phyloP scores from a whole-genome alignment of 352 stramenopile genomes.

The Ochromonadaceae sp. region DNA sequence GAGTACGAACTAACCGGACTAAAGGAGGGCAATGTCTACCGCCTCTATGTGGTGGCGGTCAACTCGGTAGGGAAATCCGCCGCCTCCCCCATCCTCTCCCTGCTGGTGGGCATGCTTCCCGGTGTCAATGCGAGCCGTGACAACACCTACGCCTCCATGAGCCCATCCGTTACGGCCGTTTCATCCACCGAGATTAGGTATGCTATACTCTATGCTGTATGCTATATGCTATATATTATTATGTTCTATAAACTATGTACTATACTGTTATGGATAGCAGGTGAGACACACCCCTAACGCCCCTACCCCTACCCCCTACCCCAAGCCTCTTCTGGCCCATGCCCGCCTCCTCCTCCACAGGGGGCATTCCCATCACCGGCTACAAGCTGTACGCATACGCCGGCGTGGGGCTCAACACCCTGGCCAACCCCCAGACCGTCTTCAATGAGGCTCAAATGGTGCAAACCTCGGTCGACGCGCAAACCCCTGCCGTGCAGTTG shows the following conservation, averaged over 20 bases:
- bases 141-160: constrained; percentile 23
- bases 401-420: constrained; percentile 32
- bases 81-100: constrained; percentile 58
- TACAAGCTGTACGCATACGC: constrained; percentile 84
- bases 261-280: too few species aligned
- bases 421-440: constrained; percentile 41
- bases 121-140: constrained; percentile 26
- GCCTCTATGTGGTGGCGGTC: constrained; percentile 68
- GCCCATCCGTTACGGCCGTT: constrained; percentile 46
- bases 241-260: too few species aligned
- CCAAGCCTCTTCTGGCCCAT: constrained; percentile 54
- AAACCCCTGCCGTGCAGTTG: constrained; percentile 49
- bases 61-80: constrained; percentile 61
- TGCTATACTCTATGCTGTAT: too few species aligned
- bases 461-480: constrained; percentile 43
- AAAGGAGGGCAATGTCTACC: constrained; percentile 65
- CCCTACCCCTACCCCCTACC: too few species aligned
- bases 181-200: constrained; percentile 30
- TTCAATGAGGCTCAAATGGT: constrained; percentile 72
- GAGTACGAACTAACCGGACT: constrained; percentile 34
- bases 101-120: constrained; percentile 54
- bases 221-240: too few species aligned
- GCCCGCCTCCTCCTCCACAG: constrained; percentile 42
- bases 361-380: constrained; percentile 47
- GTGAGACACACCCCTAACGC: too few species aligned